These are phyloP conservation scores for Penicillium sclerotigenum DNA, from an alignment of 2,329 filamentous ascomycete genomes.

Conservation along the genomic window DNA sequence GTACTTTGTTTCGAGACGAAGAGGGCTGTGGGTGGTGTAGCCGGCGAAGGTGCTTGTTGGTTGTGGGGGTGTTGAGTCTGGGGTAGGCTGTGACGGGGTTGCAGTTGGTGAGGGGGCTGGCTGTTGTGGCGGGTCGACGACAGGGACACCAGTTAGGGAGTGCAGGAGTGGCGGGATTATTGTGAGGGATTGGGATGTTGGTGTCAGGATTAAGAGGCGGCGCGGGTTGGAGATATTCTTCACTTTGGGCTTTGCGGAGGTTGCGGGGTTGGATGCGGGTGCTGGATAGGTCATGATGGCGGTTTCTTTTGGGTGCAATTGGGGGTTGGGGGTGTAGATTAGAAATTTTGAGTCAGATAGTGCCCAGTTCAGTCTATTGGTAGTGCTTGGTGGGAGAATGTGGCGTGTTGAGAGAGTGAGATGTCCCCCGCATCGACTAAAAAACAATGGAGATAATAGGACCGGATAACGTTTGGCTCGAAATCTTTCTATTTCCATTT, in stretches of 20 bases:
- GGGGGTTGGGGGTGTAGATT: not conserved
- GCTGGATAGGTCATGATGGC: conserved; percentile 15
- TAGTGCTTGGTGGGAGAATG: not conserved
- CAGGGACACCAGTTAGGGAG: conserved; percentile 34
- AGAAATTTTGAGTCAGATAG: not conserved
- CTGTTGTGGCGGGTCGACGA: conserved; percentile 23
- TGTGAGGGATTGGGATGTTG: conserved; percentile 33
- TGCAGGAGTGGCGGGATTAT: conserved; percentile 40
- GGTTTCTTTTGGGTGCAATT: not conserved
- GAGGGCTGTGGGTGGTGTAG: conserved; percentile 46
- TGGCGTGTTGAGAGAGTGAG: not conserved
- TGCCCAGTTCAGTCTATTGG: not conserved
- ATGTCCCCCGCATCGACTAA: conserved; percentile 16
- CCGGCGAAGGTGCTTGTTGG: conserved; percentile 40
- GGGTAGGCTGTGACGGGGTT: not conserved
- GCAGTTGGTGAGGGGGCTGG: conserved; percentile 5
- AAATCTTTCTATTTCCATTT: not conserved
- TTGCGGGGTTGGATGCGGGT: conserved; percentile 1
- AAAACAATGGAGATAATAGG: conserved; percentile 12
- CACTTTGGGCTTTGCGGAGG: conserved; percentile 10
- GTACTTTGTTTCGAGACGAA: conserved; percentile 43
- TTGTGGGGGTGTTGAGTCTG: conserved; percentile 1
- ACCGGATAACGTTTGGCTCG: not conserved
- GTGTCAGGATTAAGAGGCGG: conserved; percentile 42
- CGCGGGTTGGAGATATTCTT: conserved; percentile 39